Conservation (phyloP, 2,329 filamentous ascomycete genomes). For the Pseudovirgaria hyperparasitica region DNA sequence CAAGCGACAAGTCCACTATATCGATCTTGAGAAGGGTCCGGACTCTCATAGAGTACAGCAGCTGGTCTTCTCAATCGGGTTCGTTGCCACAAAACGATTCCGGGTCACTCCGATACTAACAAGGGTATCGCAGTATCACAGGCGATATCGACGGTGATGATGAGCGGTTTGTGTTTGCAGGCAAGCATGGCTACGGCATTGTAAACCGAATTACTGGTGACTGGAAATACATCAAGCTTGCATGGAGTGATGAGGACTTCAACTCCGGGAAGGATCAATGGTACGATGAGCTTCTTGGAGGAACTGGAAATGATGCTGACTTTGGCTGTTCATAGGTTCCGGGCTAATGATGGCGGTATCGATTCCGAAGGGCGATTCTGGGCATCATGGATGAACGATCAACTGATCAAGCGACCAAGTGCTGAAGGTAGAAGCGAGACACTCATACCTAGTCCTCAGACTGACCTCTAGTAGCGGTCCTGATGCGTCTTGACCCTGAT, state of each 20-base stretch:
- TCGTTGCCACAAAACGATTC: slow-evolving; percentile 7
- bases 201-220: slow-evolving; percentile 51
- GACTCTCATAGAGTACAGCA: slow-evolving; percentile 41
- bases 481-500: slow-evolving; percentile 59
- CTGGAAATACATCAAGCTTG: slow-evolving; percentile 43
- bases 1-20: slow-evolving; percentile 57
- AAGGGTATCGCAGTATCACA: slow-evolving; percentile 35
- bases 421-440: slow-evolving; percentile 20
- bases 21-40: slow-evolving; percentile 52
- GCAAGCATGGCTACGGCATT: slow-evolving; percentile 72
- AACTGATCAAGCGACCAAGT: slow-evolving; percentile 42
- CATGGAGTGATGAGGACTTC: slow-evolving; percentile 39
- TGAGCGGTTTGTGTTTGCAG: slow-evolving; percentile 60
- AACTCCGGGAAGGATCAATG: slow-evolving; percentile 31
- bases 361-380: slow-evolving; percentile 74
- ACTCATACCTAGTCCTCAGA: slow-evolving; percentile 1
- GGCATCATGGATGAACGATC: slow-evolving; percentile 79
- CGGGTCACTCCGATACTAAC: background rate
- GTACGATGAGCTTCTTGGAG: slow-evolving; percentile 18
- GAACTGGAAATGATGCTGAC: background rate
- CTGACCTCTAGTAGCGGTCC: slow-evolving; percentile 41
- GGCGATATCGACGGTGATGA: slow-evolving; percentile 62
- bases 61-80: slow-evolving; percentile 45
- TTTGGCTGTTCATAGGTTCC: slow-evolving; percentile 30
- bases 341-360: slow-evolving; percentile 70